phyloP scores from a whole-genome alignment of 2,329 filamentous ascomycete genomes.

The Colletotrichum zoysiae region DNA sequence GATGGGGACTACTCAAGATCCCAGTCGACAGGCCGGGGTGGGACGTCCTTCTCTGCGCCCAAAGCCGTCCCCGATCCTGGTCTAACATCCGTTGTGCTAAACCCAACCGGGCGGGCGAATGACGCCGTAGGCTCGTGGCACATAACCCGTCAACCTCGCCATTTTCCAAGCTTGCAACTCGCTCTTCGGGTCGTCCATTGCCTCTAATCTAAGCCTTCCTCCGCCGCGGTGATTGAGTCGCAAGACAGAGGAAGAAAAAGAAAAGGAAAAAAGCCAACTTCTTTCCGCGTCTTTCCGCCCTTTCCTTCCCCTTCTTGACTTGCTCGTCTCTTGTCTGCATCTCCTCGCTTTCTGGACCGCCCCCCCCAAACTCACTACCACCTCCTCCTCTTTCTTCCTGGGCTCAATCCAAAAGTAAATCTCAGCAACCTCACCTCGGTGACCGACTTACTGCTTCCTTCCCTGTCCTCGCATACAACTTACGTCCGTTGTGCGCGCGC shows the following conservation, averaged over 20 bases:
- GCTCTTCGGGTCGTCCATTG: not conserved
- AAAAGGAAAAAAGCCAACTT: constrained; percentile 7
- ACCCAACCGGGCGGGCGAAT: constrained; percentile 34
- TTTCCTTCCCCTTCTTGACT: not conserved
- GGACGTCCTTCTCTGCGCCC: constrained; percentile 26
- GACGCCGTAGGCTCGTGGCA: constrained; percentile 34
- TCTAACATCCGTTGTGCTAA: constrained; percentile 30
- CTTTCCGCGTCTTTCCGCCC: constrained; percentile 8
- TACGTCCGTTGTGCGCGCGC: constrained; percentile 48
- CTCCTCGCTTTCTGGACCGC: not conserved
- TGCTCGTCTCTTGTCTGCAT: constrained; percentile 23
- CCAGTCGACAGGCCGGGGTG: constrained; percentile 15
- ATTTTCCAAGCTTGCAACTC: constrained; percentile 31
- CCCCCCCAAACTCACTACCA: too few species aligned
- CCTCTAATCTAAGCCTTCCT: constrained; percentile 7
- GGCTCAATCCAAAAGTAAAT: constrained; percentile 3
- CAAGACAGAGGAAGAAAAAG: constrained; percentile 34
- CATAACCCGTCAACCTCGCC: constrained; percentile 42
- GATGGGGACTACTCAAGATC: constrained; percentile 25
- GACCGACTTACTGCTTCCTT: constrained; percentile 27
- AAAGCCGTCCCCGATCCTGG: constrained; percentile 30
- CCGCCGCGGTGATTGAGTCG: constrained; percentile 44
- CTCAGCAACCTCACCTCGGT: constrained; percentile 27
- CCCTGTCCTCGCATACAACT: constrained; percentile 32
- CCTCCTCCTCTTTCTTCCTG: constrained; percentile 6